Base-by-base conservation (phyloP, 75 land plant species). In the Isoetes taiwanensis region DNA sequence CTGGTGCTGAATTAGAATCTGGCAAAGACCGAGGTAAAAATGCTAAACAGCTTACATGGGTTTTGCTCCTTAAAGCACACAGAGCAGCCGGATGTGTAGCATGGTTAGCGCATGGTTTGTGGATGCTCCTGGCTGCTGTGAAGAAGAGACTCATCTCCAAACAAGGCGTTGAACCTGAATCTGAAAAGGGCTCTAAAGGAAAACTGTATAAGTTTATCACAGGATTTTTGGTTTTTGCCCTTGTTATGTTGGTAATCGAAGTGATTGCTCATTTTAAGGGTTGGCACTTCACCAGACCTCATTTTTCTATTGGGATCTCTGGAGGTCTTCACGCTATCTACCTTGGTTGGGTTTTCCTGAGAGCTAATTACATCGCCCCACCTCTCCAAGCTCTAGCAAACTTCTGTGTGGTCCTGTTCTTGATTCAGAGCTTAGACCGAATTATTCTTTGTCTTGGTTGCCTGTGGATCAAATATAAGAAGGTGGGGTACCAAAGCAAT, bases 21-120 rank as follows among this genome's bases (percentile, higher is more conserved):
- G 77, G 77, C 28, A 83, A 80, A 63, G 74, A 63, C 30, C 50
- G 80, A 28, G 77, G 71, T 30, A 86, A 80, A 70, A 86, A 83
- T 58, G 91, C 83, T 11, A 82, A 77, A 76, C 91, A 86, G 48
- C 63, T 83, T 23, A 83, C 82, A 17, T 86, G 91, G 91, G 87
- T 86, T 3, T 53, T 83, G 54, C 83, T 86, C 31, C 74, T 86
- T 10, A 76, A 72, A 64, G 93, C 88, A 28, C 78, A 83, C 41
- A 57, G 67, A 12, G 93, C 88, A 4, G 88, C 69, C 2, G 84
- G 93, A 21, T 80, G 81, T 57, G 32, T 83, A 0, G 60, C 84
- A 34, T 86, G 78, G 77, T 30, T 77, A 2, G 84, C 80, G 3
- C 46, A 77, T 0, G 63, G 68, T 1, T 41, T 86, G 8, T 86